Conservation (phyloP, 1,284 basidiomycete genomes). For the Ceratobasidium sp. region DNA sequence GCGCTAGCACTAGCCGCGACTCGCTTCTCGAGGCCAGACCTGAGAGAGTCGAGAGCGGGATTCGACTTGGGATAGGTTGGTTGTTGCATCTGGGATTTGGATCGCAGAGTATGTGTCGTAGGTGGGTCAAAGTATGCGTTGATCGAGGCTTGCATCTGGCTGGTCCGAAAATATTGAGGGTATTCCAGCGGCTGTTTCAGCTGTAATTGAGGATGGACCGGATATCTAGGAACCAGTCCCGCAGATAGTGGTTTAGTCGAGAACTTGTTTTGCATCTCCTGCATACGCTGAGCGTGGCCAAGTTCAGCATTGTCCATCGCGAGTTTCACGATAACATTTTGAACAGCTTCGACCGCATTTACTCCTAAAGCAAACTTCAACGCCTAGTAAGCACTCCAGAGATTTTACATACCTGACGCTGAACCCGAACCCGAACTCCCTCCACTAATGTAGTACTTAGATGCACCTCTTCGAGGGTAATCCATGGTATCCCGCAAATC, state of each 20-base stretch:
- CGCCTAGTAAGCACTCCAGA: not conserved
- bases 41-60: constrained; percentile 34
- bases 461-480: not conserved
- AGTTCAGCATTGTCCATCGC: constrained; percentile 37
- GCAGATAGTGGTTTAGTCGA: not conserved
- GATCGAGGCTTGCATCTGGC: constrained; percentile 13
- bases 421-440: not conserved
- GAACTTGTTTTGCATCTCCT: not conserved
- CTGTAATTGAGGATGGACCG: not conserved
- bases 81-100: not conserved
- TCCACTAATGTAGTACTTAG: not conserved
- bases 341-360: constrained; percentile 34
- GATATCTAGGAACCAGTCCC: not conserved
- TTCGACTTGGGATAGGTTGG: not conserved
- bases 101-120: not conserved
- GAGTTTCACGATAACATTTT: constrained; percentile 35
- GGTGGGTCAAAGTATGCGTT: constrained; percentile 22
- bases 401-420: constrained; percentile 23
- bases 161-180: not conserved
- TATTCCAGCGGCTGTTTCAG: constrained; percentile 1
- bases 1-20: constrained; percentile 33
- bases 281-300: not conserved
- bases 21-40: constrained; percentile 35
- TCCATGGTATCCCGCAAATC: not conserved
- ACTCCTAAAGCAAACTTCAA: constrained; percentile 6